phyloP scores from a whole-genome alignment of 225 moss, liverwort and hornwort species.

The Physcomitrium patens region DNA sequence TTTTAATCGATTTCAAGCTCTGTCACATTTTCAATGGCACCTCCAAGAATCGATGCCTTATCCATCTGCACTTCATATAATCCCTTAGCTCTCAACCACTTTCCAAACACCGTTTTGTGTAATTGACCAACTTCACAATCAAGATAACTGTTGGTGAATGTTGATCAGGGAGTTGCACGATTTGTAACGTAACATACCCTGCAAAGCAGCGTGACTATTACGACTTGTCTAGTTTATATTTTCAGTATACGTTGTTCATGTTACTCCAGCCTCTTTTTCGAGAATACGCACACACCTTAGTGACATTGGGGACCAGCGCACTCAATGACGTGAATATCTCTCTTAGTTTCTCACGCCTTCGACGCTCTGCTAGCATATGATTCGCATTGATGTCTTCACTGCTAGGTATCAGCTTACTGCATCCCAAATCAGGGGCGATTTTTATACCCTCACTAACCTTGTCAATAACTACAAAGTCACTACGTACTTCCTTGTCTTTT shows the following conservation, averaged over 20 bases:
- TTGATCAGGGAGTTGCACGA: too few relatives aligned
- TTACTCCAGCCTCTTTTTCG: too few relatives aligned
- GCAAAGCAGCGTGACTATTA: too few relatives aligned
- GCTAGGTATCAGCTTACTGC: constrained; percentile 45
- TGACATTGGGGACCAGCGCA: constrained; percentile 86
- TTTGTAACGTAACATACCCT: too few relatives aligned
- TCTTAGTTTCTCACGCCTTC: constrained; percentile 89
- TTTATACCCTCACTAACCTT: constrained; percentile 25
- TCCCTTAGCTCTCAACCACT: constrained; percentile 15
- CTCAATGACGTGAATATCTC: constrained; percentile 84
- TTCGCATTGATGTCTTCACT: constrained; percentile 83
- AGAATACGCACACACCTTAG: constrained; percentile 58
- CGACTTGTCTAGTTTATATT: too few relatives aligned
- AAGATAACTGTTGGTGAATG: too few relatives aligned
- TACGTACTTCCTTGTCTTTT: constrained; percentile 54
- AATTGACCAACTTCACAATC: too few relatives aligned
- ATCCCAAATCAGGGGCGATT: constrained; percentile 39
- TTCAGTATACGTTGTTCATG: too few relatives aligned
- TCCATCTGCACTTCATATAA: constrained; percentile 72
- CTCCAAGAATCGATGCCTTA: constrained; percentile 93
- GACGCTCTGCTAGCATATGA: constrained; percentile 90
- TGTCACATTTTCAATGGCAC: constrained; percentile 93
- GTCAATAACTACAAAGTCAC: constrained; percentile 30
- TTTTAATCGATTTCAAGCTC: constrained; percentile 75
- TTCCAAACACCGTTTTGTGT: background rate